Base-by-base conservation (phyloP, 164 flowering plant genomes). In the Houttuynia cordata region DNA sequence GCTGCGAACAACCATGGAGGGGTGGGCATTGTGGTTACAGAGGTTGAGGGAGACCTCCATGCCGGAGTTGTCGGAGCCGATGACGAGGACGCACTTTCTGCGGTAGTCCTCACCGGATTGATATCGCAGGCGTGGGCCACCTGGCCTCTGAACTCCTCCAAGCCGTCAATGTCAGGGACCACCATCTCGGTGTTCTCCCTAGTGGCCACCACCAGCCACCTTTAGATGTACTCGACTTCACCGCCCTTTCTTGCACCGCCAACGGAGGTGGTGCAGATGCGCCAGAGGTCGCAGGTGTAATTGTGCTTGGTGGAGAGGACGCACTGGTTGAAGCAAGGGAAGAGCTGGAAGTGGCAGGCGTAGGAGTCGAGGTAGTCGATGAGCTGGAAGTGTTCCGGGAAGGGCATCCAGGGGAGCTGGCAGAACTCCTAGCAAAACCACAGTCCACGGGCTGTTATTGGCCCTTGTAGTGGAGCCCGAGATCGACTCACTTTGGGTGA, bases 1-100 rank as follows among this genome's bases (percentile, higher is more conserved):
- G 76, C 73, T 76, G 18, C 90, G 79, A 58, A 84, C 88, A 8
- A 83, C 88, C 77, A 86, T 81, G 1, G 80, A 70, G 23, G 96
- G 90, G 9, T 21, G 24, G 24, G 90, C 90, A 68, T 82, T 69
- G 75, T 85, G 80, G 64, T 83, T 79, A 73, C 84, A 81, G 50
- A 88, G 84, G 67, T 88, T 92, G 58, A 85, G 82, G 53, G 80
- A 75, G 8, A 86, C 72, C 64, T 88, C 96, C 96, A 88, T 88
- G 64, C 96, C 96, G 0, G 96, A 88, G 66, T 88, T 88, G 4
- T 92, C 90, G 63, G 88, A 86, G 3, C 96, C 96, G 8, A 88
- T 85, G 0, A 88, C 96, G 0, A 88, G 69, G 0, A 88, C 92
- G 2, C 60, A 59, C 72, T 82, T 75, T 4, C 85, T 88, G 0